Conservation (phyloP, 257 asterid genomes). For the Nicotiana attenuata region DNA sequence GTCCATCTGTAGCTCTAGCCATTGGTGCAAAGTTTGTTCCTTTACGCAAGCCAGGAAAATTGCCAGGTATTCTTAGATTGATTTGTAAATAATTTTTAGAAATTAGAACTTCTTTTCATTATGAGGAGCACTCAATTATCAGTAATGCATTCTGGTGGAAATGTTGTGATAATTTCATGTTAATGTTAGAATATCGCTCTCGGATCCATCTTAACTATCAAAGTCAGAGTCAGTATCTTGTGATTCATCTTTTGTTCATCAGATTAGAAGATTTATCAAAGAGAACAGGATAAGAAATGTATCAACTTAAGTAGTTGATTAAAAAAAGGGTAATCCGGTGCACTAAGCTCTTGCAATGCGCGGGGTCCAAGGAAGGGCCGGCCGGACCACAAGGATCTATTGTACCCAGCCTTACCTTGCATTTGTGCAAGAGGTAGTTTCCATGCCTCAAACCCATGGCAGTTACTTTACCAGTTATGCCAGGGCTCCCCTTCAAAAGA, state of each 20-base stretch:
- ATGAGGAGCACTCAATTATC: background rate
- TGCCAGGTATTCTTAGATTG: slow-evolving; percentile 47
- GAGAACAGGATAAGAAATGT: too few relatives aligned
- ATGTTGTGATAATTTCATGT: background rate
- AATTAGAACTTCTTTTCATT: background rate
- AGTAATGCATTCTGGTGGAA: background rate
- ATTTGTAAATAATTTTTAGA: background rate
- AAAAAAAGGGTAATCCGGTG: too few relatives aligned
- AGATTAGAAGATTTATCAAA: too few relatives aligned
- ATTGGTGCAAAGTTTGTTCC: slow-evolving; percentile 87
- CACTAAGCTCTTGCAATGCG: too few relatives aligned
- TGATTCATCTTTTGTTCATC: background rate
- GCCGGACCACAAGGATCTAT: too few relatives aligned
- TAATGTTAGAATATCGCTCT: background rate
- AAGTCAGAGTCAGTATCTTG: background rate
- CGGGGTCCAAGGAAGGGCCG: too few relatives aligned
- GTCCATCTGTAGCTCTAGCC: slow-evolving; percentile 69
- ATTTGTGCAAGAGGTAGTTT: too few relatives aligned
- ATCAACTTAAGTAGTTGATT: too few relatives aligned
- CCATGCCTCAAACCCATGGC: too few relatives aligned
- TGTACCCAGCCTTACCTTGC: too few relatives aligned
- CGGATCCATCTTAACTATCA: background rate
- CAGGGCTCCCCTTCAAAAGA: too few relatives aligned
- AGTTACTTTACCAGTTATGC: too few relatives aligned
- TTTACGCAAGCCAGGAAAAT: slow-evolving; percentile 62